These are phyloP conservation scores for Neurospora sp. DNA, from an alignment of 495 filamentous ascomycete genomes.

Conservation along the genomic window DNA sequence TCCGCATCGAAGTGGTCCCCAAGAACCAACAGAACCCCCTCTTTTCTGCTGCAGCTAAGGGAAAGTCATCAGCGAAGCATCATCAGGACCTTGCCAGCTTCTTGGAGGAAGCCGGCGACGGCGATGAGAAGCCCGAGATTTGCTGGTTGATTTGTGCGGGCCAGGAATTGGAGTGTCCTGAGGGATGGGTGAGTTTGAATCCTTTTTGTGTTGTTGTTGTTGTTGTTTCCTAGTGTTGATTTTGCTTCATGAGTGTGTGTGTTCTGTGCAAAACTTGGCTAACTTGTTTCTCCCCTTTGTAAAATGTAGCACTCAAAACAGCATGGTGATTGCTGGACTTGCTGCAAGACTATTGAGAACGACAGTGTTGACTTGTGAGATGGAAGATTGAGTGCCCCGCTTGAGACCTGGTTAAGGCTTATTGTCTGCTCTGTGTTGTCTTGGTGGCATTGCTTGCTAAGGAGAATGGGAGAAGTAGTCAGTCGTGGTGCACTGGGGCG, in stretches of 20 bases:
- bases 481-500: neutral
- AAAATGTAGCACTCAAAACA: neutral
- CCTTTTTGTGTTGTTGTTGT: neutral
- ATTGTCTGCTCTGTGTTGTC: neutral
- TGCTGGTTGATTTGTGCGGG: neutral
- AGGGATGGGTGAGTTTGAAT: neutral
- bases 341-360: neutral
- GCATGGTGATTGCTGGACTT: neutral
- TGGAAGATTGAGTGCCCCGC: too few relatives aligned
- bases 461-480: neutral
- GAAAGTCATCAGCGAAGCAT: neutral
- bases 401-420: neutral
- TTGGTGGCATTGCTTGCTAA: neutral
- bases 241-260: neutral
- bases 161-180: neutral
- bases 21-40: neutral
- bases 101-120: neutral
- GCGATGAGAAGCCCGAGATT: neutral
- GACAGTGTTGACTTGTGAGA: neutral
- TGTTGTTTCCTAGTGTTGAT: neutral
- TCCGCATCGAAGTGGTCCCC: neutral
- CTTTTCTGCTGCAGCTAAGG: neutral
- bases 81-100: neutral
- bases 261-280: neutral
- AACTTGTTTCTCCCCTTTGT: neutral